A percentile compares a stretch with the other conserved stretches of the same genome.
Evolutionary conservation across 2,329 filamentous ascomycete species (phyloP).

Genomic region (Calonectria pauciramosa): DNA sequence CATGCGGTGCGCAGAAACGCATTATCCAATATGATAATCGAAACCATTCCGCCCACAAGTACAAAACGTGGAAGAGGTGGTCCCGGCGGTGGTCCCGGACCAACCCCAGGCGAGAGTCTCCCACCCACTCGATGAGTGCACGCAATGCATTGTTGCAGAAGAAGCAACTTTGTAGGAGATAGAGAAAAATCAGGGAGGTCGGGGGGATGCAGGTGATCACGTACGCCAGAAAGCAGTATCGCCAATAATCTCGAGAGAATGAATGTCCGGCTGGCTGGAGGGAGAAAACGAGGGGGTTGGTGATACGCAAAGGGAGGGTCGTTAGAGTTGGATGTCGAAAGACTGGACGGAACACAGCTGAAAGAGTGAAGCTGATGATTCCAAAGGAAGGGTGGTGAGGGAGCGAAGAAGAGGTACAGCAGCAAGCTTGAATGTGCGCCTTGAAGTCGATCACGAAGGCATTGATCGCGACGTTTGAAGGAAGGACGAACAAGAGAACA

Average conservation of each 20-base stretch:
- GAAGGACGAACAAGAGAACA: constrained; percentile 36
- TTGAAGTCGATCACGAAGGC: constrained; percentile 42
- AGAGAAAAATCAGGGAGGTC: constrained; percentile 34
- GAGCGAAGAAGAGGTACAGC: constrained; percentile 44
- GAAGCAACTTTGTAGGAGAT: constrained; percentile 31
- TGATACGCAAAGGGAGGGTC: constrained; percentile 36
- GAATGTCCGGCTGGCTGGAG: constrained; percentile 36
- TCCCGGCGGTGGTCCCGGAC: not conserved
- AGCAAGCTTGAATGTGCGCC: constrained; percentile 40
- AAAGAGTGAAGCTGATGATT: constrained; percentile 60
- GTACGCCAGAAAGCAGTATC: constrained; percentile 48
- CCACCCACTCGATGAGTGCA: constrained; percentile 29
- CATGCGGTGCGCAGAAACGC: constrained; percentile 27
- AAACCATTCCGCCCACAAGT: constrained; percentile 39
- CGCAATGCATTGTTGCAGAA: constrained; percentile 39
- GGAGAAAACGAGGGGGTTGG: constrained; percentile 41
- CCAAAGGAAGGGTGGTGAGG: constrained; percentile 48
- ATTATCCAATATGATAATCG: constrained; percentile 38
- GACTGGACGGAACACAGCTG: constrained; percentile 57
- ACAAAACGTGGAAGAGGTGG: constrained; percentile 25
- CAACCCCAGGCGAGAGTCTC: constrained; percentile 23
- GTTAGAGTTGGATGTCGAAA: constrained; percentile 39
- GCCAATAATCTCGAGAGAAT: constrained; percentile 43
- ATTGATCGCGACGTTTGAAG: constrained; percentile 43
- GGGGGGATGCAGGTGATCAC: constrained; percentile 36